Evolutionary conservation across 2,329 filamentous ascomycete genomes (phyloP).

Genomic region (Cryphonectria naterciae): DNA sequence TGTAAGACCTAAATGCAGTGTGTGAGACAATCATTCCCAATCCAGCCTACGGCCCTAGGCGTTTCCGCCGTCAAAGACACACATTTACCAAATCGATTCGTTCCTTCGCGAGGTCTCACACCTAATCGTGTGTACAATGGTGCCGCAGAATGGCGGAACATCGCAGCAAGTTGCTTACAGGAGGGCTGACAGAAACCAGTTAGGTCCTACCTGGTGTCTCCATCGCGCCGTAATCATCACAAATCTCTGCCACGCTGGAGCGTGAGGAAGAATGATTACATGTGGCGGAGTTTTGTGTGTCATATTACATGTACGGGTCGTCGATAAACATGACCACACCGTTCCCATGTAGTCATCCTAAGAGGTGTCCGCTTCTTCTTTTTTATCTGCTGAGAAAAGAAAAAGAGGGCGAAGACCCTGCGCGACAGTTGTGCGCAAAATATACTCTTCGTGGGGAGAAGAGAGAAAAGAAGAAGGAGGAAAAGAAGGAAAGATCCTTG

Average conservation of each 20-base stretch:
- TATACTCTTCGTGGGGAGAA: not conserved
- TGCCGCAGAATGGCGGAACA: not conserved
- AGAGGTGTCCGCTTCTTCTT: not conserved
- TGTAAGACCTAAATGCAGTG: not conserved
- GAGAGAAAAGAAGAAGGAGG: no score
- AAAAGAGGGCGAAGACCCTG: no score
- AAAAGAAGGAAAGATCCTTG: no score
- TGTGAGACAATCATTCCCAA: not conserved
- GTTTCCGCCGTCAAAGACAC: not conserved
- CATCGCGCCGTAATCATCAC: not conserved
- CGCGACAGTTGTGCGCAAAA: not conserved
- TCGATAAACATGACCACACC: not conserved
- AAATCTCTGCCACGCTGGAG: not conserved
- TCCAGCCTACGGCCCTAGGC: not conserved
- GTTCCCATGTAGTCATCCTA: not conserved
- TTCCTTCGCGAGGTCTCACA: constrained; percentile 1
- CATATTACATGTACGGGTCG: not conserved
- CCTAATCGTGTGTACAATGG: not conserved
- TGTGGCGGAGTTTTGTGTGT: not conserved
- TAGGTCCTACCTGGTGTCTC: not conserved
- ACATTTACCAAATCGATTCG: not conserved
- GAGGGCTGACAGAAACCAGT: not conserved
- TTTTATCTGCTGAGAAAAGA: not conserved
- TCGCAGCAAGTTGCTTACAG: not conserved
- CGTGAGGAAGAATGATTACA: not conserved